These are phyloP conservation scores for Metrosideros polymorpha DNA, from an alignment of 441 rosid species.

Conservation along the genomic window DNA sequence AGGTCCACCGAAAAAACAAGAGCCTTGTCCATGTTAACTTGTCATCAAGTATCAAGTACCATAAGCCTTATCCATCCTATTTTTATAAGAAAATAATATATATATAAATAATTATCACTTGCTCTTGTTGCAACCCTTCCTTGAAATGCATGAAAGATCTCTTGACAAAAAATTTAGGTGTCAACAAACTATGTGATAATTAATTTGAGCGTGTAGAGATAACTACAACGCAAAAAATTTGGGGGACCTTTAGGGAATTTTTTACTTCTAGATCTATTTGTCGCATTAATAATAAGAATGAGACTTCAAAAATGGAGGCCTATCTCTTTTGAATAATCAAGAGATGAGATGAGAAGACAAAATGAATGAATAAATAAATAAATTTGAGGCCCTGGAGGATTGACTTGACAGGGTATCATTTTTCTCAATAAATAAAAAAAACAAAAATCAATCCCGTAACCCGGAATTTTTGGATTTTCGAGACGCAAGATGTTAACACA, in stretches of 20 bases:
- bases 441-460: not conserved
- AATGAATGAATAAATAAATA: not conserved
- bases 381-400: not conserved
- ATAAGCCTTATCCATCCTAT: no score
- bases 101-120: no score
- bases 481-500: not conserved
- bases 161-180: not conserved
- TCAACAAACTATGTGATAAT: not conserved
- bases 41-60: not conserved
- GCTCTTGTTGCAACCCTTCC: not conserved
- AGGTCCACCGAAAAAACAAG: no score
- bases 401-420: not conserved
- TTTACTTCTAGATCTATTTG: not conserved
- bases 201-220: not conserved
- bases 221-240: not conserved
- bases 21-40: not conserved
- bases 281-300: not conserved
- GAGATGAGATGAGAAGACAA: not conserved
- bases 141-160: not conserved
- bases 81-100: not conserved
- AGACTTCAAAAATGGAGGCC: not conserved
- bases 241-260: not conserved
- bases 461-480: not conserved
- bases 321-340: not conserved
- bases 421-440: not conserved